Base-by-base conservation (phyloP, 306 rosid species). In the Prinsepia uniflora region DNA sequence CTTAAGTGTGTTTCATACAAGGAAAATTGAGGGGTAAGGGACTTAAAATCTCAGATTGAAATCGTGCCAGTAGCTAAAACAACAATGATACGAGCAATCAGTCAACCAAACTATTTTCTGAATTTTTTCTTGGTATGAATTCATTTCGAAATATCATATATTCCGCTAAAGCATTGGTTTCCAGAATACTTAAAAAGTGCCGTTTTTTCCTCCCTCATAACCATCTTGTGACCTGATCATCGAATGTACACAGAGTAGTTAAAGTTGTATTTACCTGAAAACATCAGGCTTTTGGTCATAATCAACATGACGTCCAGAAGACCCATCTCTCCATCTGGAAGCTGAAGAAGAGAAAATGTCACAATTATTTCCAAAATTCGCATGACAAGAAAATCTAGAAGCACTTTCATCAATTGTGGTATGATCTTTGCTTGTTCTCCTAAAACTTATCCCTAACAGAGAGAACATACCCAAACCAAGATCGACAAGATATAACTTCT, bases 241-340 rank as follows among this genome's bases (percentile, higher is more conserved):
- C 65, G 40, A 64, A 40, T 40, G 44, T 50, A 55, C 47, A 49
- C 34, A 47, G 41, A n/a, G 47, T 49, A 43, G 4, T 48, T 44
- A 67, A 43, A 61, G 55, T 39, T 72, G 30, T 66, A 69, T 6
- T 49, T 60, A 74, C 82, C 82, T 79, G 67, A 79, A 79, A 68
- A 79, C 75, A 48, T 79, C 82, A 17, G 82, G 82, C 49, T 79
- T 79, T 79, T 79, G 82, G 67, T 79, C 82, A 73, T 79, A 79
- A 68, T 63, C 79, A 57, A 79, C 82, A 68, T 79, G 82, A 43
- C 72, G 75, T 45, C 82, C 82, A 46, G 82, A 76, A n/a, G 80
- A 68, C 34, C 63, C 53, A 36, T 79, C 82, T 39, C 44, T 74
- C 82, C 82, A 79, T 55, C 55, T 79, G 48, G 82, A 79, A 45